Evolutionary conservation across 2,329 filamentous ascomycete species (phyloP), one percentile per base, ranked within the genome.

Genomic region (Colletotrichum falcatum): DNA sequence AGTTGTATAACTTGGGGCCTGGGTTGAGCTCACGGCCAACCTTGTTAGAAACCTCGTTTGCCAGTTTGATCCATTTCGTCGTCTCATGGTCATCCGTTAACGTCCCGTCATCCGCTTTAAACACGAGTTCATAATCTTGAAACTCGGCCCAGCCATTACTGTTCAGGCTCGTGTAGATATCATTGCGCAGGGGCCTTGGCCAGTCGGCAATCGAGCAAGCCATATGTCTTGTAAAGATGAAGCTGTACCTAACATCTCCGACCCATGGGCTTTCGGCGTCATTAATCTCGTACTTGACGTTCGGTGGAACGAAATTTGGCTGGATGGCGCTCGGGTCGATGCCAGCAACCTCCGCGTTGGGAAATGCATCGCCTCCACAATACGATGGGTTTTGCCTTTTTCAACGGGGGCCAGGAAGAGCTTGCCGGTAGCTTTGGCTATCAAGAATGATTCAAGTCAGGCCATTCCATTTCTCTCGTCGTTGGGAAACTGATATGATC

Each of bases 201-300:
- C 65, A 68, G 5, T 71, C n/a, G 3, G 20, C 33, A 2, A 71
- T 68, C 7, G 51, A 28, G 3, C 39, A 62, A 12, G 70, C 59
- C 39, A 72, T n/a, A 16, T 49, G 51, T 3, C 66, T 58, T 49
- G 58, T 33, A 18, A 79, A 78, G 74, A 83, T 77, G 70, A 74
- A 79, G 70, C 78, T 76, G 65, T 79, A 80, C 58, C 75, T 75
- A 54, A 78, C 73, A 18, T 42, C 9, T 75, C 79, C 80, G 72
- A 82, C 78, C 81, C 82, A 83, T 9, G 77, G 73, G 26, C 85
- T 83, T 75, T 90, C 88, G 37, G 88, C 86, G 76, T 92, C 90
- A 76, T 92, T 90, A 39, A 92, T 85, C 69, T 90, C 83, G 74
- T 92, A 92, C 69, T 86, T 84, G 66, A 90, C 87, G 74, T 92